Base-by-base conservation (phyloP, 1,284 basidiomycete species). In the Cutaneotrichosporon cavernicola region DNA sequence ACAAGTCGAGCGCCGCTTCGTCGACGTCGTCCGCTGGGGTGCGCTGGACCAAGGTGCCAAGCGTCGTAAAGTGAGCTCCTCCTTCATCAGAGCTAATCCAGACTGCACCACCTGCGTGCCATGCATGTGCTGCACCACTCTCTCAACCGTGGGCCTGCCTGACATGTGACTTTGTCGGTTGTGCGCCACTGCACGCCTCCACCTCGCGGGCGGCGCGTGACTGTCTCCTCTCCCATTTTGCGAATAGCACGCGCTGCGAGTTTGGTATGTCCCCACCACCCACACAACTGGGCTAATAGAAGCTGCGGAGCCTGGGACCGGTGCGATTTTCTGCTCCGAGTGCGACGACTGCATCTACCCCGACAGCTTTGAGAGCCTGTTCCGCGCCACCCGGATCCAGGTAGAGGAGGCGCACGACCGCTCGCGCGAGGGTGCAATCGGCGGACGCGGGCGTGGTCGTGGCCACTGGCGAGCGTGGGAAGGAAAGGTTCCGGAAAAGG, bases 61-160 rank as follows among this genome's bases (percentile, higher is more conserved):
- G 63, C 69, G 74, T 13, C 60, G 74, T 21, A 76, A 75, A 69
- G 76, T 76, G 61, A 67, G 73, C 61, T 5, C 22, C 49, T 10
- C 13, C 8, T 22, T 22, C 14, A 26, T n/a, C n/a, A 13, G 22
- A 30, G 11, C 49, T 30, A 22, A 51, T 21, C 8, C 63, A 81
- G 81, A 72, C 77, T 13, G 68, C 75, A 10, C 71, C 82, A 30
- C 90, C 90, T 10, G 79, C 83, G 8, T 93, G 91, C 74, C 84
- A 84, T 11, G 84, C 82, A 9, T 94, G 91, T 73, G 76, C 82
- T 5, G 64, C 83, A 0, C 73, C 86, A 0, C 81, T 91, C 22
- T 80, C 86, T 4, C 83, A 90, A n/a, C 90, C 91, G 1, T 89
- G 89, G 76, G 87, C 86, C 9, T 94, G 91, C 71, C 81, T 93